These are phyloP conservation scores for Ceratobasidium sp. DNA, from an alignment of 1,284 basidiomycete genomes.

Conservation along the genomic window DNA sequence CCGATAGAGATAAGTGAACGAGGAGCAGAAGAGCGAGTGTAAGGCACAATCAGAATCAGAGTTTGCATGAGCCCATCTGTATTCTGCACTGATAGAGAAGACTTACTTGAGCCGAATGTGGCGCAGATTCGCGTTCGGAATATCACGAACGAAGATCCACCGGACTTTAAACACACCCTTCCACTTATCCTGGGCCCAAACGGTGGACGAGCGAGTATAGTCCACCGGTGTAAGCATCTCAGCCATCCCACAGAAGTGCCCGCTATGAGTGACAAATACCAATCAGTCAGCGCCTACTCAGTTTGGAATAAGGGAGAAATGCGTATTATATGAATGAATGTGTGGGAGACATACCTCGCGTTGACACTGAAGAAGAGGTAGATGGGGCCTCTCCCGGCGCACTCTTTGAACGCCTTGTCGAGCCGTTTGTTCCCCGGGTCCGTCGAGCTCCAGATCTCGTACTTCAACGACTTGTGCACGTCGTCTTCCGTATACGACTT, in stretches of 20 bases:
- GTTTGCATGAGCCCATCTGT: too few relatives aligned
- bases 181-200: slow-evolving; percentile 99
- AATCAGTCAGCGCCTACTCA: not conserved
- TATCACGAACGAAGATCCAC: slow-evolving; percentile 96
- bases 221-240: slow-evolving; percentile 94
- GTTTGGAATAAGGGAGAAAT: not conserved
- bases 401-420: slow-evolving; percentile 95
- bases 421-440: slow-evolving; percentile 95
- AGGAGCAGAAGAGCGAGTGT: too few relatives aligned
- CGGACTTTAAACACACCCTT: slow-evolving; percentile 96
- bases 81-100: not conserved
- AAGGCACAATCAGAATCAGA: slow-evolving; percentile 19
- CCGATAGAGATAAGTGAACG: too few relatives aligned
- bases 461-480: slow-evolving; percentile 95
- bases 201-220: slow-evolving; percentile 87
- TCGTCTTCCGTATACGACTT: slow-evolving; percentile 98
- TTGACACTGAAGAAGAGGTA: slow-evolving; percentile 98
- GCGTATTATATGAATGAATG: not conserved
- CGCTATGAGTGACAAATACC: slow-evolving; percentile 65
- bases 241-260: slow-evolving; percentile 97
- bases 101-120: slow-evolving; percentile 86
- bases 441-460: slow-evolving; percentile 97
- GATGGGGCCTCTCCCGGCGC: slow-evolving; percentile 85
- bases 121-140: slow-evolving; percentile 86
- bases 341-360: slow-evolving; percentile 68